Conservation (phyloP, 2,329 filamentous ascomycete genomes). For the Ophiostoma triangulosporum region DNA sequence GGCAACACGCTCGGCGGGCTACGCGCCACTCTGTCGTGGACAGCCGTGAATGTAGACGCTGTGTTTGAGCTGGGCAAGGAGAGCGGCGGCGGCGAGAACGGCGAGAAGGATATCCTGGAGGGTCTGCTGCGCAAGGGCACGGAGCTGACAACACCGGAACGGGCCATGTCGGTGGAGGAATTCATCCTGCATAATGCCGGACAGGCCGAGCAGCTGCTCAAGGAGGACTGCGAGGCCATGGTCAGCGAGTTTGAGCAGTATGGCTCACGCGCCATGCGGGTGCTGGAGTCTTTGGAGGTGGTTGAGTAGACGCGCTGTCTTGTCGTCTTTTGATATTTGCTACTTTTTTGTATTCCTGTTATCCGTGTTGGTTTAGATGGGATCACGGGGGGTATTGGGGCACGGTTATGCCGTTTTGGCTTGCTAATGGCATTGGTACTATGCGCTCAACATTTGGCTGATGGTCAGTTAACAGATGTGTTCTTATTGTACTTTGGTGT, state of each 20-base stretch:
- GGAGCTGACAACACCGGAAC: slow-evolving; percentile 61
- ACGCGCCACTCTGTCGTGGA: slow-evolving; percentile 52
- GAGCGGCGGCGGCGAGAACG: slow-evolving; percentile 15
- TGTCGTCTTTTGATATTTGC: not conserved
- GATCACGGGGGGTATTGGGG: not conserved
- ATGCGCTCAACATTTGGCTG: too few relatives aligned
- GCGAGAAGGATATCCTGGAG: slow-evolving; percentile 21
- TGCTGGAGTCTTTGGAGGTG: slow-evolving; percentile 58
- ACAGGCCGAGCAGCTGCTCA: slow-evolving; percentile 66
- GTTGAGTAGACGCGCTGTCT: slow-evolving; percentile 19
- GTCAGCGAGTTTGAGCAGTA: slow-evolving; percentile 75
- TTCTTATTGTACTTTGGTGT: too few relatives aligned
- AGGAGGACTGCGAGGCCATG: slow-evolving; percentile 68
- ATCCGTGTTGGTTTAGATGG: not conserved
- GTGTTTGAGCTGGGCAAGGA: slow-evolving; percentile 36
- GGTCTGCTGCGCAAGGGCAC: slow-evolving; percentile 40
- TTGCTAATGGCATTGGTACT: too few relatives aligned
- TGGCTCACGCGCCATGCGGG: slow-evolving; percentile 62
- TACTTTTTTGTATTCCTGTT: not conserved
- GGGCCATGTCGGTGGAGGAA: slow-evolving; percentile 82
- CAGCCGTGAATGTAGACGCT: slow-evolving; percentile 59
- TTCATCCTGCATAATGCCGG: slow-evolving; percentile 78
- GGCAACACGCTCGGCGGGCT: slow-evolving; percentile 33
- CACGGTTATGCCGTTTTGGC: not conserved
- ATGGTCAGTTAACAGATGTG: too few relatives aligned